These are phyloP conservation scores for Paspalum notatum DNA, from an alignment of 176 grass and related monocot species.

Conservation along the genomic window DNA sequence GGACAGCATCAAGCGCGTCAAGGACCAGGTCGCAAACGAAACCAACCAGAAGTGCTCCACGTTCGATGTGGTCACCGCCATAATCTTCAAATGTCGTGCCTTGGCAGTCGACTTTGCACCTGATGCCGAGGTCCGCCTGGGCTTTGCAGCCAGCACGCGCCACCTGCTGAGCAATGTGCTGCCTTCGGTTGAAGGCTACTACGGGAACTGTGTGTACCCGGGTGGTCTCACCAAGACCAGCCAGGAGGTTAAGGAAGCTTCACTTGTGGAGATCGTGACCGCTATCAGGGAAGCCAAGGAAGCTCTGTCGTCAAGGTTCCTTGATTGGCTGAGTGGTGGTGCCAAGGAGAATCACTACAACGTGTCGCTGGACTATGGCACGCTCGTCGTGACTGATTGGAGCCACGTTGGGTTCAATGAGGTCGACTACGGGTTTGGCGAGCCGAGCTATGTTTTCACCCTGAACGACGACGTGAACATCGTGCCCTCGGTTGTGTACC, in stretches of 20 bases:
- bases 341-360: slow-evolving; percentile 56
- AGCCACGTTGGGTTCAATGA: slow-evolving; percentile 72
- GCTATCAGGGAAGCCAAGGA: slow-evolving; percentile 64
- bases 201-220: slow-evolving; percentile 74
- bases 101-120: slow-evolving; percentile 49
- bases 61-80: slow-evolving; percentile 72
- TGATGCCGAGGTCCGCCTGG: slow-evolving; percentile 42
- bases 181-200: slow-evolving; percentile 62
- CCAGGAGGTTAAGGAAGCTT: slow-evolving; percentile 41
- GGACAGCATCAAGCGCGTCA: slow-evolving; percentile 57
- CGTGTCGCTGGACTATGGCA: slow-evolving; percentile 64
- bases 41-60: slow-evolving; percentile 68
- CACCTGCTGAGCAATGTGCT: slow-evolving; percentile 63
- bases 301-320: slow-evolving; percentile 40
- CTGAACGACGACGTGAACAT: slow-evolving; percentile 67
- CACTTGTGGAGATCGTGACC: slow-evolving; percentile 47
- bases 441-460: slow-evolving; percentile 62
- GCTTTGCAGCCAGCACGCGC: slow-evolving; percentile 58
- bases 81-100: slow-evolving; percentile 66
- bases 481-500: slow-evolving; percentile 53
- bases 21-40: slow-evolving; percentile 46
- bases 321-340: slow-evolving; percentile 56
- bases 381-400: slow-evolving; percentile 73
- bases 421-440: slow-evolving; percentile 68
- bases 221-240: slow-evolving; percentile 44